Evolutionary conservation across 202 grass and related monocot genomes (phyloP), one percentile per base, ranked within the genome.

Genomic region (Saccharum hybrid): DNA sequence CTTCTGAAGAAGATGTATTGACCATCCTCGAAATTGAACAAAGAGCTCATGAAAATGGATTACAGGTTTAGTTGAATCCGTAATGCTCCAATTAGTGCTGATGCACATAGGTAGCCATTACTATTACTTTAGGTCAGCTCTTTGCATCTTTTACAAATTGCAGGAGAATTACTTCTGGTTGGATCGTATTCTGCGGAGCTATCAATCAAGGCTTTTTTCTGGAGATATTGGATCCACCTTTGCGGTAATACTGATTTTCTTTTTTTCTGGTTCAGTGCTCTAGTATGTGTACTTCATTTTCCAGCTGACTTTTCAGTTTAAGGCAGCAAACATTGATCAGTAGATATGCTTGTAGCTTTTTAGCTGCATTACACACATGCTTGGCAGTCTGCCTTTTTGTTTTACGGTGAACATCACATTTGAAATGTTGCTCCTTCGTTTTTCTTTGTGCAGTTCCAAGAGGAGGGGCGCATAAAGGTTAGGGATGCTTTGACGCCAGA

Each of bases 91-190:
- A 68, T 41, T 77, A 70, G 30, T 66, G 46, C 57, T 19, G 31
- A 72, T 77, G 85, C 59, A 68, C 14, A 18, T 79, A 68, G 65
- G 8, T 63, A 79, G 28, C 51, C 22, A 68, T 75, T 75, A 83
- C 54, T 84, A n/a, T n/a, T n/a, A n/a, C n/a, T n/a, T 33, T 61
- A 59, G 42, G 81, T 83, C 18, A 21, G 54, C 11, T 60, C 52
- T 82, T 49, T 62, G 67, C 30, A 57, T 87, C 15, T 81, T 85
- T 77, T 71, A 52, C 18, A 77, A 45, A 80, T 82, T 76, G 10
- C 79, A 99, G 96, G 96, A 99, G 87, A 99, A 99, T 59, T 99
- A 99, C 77, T 99, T 96, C 74, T 99, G 96, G 93, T 80, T 99
- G 78, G 96, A 99, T 78, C 66, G 93, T 86, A 94, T 99, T 86